These are phyloP conservation scores for Trichoderma atroviride DNA, from an alignment of 2,329 filamentous ascomycete species.

Conservation along the genomic window DNA sequence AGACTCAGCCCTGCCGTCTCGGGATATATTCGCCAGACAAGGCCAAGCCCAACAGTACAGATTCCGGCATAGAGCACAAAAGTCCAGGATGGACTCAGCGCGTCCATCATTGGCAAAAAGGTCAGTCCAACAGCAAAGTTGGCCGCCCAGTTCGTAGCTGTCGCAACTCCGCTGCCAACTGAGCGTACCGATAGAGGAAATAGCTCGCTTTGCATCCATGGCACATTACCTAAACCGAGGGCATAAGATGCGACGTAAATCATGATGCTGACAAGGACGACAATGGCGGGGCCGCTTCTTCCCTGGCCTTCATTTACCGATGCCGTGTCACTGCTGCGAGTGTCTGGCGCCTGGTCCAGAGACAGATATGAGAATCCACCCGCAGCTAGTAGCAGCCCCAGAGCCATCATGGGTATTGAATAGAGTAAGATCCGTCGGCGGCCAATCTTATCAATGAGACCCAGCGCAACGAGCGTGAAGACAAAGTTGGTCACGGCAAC, in stretches of 20 bases:
- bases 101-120: conserved; percentile 85
- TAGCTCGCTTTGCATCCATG: conserved; percentile 94
- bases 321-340: conserved; percentile 30
- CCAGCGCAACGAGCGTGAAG: conserved; percentile 74
- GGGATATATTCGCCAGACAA: conserved; percentile 76
- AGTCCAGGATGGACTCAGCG: conserved; percentile 71
- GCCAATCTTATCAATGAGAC: conserved; percentile 78
- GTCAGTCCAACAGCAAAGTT: conserved; percentile 87
- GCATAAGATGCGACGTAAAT: conserved; percentile 86
- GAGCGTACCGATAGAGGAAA: conserved; percentile 78
- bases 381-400: conserved; percentile 71
- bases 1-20: conserved; percentile 81
- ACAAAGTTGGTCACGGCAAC: conserved; percentile 83
- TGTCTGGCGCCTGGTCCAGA: conserved; percentile 39
- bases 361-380: conserved; percentile 70
- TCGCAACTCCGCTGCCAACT: conserved; percentile 71
- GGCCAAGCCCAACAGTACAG: conserved; percentile 68
- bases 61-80: conserved; percentile 79
- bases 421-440: conserved; percentile 77
- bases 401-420: conserved; percentile 82
- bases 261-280: conserved; percentile 76
- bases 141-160: conserved; percentile 82
- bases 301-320: conserved; percentile 26
- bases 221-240: conserved; percentile 85
- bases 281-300: conserved; percentile 45